Conservation (phyloP, 148 eudicot species). For the Chenopodium suecicum region DNA sequence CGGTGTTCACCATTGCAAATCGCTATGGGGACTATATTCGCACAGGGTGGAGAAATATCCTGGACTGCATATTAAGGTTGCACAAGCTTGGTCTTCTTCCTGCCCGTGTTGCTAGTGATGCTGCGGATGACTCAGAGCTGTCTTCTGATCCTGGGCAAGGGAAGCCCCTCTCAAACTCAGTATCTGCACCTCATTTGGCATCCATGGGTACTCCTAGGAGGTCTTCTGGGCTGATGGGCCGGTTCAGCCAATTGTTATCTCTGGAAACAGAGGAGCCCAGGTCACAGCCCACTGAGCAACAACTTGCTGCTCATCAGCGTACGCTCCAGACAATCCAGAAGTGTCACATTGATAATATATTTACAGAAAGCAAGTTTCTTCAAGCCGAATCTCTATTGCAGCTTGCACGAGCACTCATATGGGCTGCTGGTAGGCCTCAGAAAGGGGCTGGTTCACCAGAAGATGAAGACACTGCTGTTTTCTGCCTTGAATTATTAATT, state of each 20-base stretch:
- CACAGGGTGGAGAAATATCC: slow-evolving; percentile 83
- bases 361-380: slow-evolving; percentile 90
- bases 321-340: slow-evolving; percentile 83
- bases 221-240: slow-evolving; percentile 88
- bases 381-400: slow-evolving; percentile 89
- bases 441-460: slow-evolving; percentile 63
- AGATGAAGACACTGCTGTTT: slow-evolving; percentile 85
- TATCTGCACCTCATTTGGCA: slow-evolving; percentile 52
- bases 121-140: slow-evolving; percentile 70
- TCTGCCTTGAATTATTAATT: slow-evolving; percentile 82
- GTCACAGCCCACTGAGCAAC: slow-evolving; percentile 81
- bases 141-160: slow-evolving; percentile 51
- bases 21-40: slow-evolving; percentile 82
- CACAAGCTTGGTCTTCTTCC: slow-evolving; percentile 93
- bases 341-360: slow-evolving; percentile 83
- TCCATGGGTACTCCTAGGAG: slow-evolving; percentile 64
- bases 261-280: slow-evolving; percentile 85
- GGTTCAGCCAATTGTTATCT: slow-evolving; percentile 84
- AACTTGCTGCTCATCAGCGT: slow-evolving; percentile 83
- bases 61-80: slow-evolving; percentile 76
- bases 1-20: slow-evolving; percentile 85
- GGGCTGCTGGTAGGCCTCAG: slow-evolving; percentile 72
- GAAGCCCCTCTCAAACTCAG: slow-evolving; percentile 46
- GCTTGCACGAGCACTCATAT: slow-evolving; percentile 76
- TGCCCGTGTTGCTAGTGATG: slow-evolving; percentile 77